Base-by-base conservation (phyloP, 805 yeast species). In the Pichia nakasei region DNA sequence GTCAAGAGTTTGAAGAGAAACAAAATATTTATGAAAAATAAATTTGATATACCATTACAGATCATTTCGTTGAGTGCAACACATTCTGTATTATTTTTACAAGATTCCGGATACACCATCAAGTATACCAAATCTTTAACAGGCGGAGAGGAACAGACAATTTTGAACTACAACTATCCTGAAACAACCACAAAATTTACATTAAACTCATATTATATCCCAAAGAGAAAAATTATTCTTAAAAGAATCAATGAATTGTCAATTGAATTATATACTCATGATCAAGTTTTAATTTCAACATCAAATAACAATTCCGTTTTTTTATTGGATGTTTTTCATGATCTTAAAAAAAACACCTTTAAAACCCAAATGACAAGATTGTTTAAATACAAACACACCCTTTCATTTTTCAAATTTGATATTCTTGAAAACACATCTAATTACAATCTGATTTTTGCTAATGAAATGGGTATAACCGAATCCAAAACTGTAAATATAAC, bases 201-300 rank as follows among this genome's bases (percentile, higher is more conserved):
- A 11, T 47, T 57, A 0, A 51, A 50, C 11, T 43, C 61, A 6
- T 62, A 51, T 43, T 60, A 57, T 44, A 37, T 55, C 3, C 65
- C 66, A 1, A 44, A 40, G 6, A 31, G 37, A 5, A 44, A 34
- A 9, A 49, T 62, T 17, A 11, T 1, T 5, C 45, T 53, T 33
- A 41, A 48, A 9, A 45, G 45, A 2, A 40, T 45, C 9, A 50
- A 49, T 8, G 56, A 57, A 21, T 50, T 53, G 29, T 37, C 49
- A 22, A 46, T 51, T 27, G 42, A 48, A 1, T 43, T 48, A 9
- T 38, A 43, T 12, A 44, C 29, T n/a, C 43, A 47, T 19, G 65
- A 62, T 43, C 67, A 63, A 44, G 45, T 62, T 0, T 47, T 63
- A 4, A 36, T 63, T 9, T 56, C 64, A 1, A 48, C 52, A 6